phyloP scores from a whole-genome alignment of 371 early-diverging fungal species.

The Rhizopus delemar region DNA sequence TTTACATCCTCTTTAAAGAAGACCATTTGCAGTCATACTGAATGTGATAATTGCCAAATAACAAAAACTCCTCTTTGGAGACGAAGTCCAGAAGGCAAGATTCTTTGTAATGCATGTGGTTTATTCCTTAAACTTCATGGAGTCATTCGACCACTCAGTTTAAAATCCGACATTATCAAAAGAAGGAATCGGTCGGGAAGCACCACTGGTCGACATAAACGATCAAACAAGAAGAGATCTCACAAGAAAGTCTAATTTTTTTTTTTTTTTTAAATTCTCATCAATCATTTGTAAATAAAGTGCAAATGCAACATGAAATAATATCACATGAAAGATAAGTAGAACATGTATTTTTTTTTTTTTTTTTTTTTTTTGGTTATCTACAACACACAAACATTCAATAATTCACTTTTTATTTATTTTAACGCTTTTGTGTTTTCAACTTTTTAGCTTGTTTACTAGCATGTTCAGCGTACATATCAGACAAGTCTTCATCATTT shows the following conservation, averaged over 20 bases:
- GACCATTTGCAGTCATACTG: neutral
- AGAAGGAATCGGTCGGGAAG: slow-evolving; percentile 28
- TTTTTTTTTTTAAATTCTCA: slow-evolving; percentile 28
- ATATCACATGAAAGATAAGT: too few species aligned
- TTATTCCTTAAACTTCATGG: slow-evolving; percentile 36
- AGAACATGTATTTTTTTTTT: too few species aligned
- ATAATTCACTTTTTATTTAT: slow-evolving; percentile 12
- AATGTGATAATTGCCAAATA: slow-evolving; percentile 23
- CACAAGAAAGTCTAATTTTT: neutral
- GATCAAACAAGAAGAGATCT: neutral
- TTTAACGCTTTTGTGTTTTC: slow-evolving; percentile 55
- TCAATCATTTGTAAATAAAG: too few species aligned
- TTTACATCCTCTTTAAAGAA: neutral
- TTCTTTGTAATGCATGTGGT: slow-evolving; percentile 37
- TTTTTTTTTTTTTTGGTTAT: too few species aligned
- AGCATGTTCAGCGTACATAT: slow-evolving; percentile 88
- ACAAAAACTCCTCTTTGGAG: slow-evolving; percentile 35
- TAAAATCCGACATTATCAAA: slow-evolving; percentile 38
- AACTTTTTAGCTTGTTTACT: slow-evolving; percentile 68
- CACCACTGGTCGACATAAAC: neutral
- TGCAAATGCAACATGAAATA: too few species aligned
- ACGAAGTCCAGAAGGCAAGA: slow-evolving; percentile 27
- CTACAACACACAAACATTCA: too few species aligned
- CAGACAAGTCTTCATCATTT: slow-evolving; percentile 74
- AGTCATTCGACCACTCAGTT: slow-evolving; percentile 31